Base-by-base conservation (phyloP, 1,284 basidiomycete species). In the Trichosporon coremiiforme region DNA sequence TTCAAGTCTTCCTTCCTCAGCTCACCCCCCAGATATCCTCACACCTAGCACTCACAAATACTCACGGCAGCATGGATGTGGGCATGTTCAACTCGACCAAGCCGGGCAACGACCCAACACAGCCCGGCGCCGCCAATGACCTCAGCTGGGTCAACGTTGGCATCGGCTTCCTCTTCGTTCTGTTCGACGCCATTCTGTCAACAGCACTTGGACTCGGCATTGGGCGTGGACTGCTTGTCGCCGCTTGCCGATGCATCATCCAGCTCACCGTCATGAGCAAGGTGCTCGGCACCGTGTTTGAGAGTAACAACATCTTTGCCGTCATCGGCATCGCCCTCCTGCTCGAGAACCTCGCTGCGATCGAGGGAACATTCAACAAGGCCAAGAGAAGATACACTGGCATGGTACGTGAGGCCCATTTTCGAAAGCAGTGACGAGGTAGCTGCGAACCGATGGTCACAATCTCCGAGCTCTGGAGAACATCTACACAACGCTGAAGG, bases 221-320 rank as follows among this genome's bases (percentile, higher is more conserved):
- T 63, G 91, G 90, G 1, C 81, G 85, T 4, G 89, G 89, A 4
- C 86, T 94, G 53, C 75, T 92, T 33, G 87, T 89, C 6, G 88
- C 92, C 0, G 89, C 91, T 0, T 68, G 89, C 35, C 85, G 93
- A 80, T 95, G 93, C 78, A 84, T 92, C 20, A 80, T 90, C 12
- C 93, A 95, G 83, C 87, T 95, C 33, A 87, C 87, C 17, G 79
- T 92, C 12, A 90, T 94, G 74, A 90, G 88, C 0, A 83, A 89
- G 29, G 78, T 94, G 2, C 82, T 94, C 38, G 88, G 90, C 74
- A 86, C 86, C 45, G 90, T 94, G 1, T 93, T 94, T 75, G 88
- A 89, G 71, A 88, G 89, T 2, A 85, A 91, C 62, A 89, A 90
- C 75, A 87, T 89, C 5, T 92, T 88, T 88, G 89, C 87, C 6